phyloP scores from a whole-genome alignment of 2,329 filamentous ascomycete genomes.

The Metarhizium humberi region DNA sequence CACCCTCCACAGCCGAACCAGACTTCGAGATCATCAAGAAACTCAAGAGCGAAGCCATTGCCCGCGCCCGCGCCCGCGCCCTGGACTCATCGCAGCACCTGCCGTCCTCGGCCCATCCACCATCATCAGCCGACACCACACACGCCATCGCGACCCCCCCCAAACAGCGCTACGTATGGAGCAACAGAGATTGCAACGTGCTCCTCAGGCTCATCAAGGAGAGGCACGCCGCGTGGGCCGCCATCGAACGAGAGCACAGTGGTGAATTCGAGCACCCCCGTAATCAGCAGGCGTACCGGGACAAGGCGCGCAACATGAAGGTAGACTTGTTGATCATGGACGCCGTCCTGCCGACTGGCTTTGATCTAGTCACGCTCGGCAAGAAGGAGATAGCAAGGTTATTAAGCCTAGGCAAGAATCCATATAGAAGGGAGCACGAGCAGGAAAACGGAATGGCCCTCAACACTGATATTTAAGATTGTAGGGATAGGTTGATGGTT shows the following conservation, averaged over 20 bases:
- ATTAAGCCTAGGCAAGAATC: constrained; percentile 35
- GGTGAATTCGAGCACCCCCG: constrained; percentile 32
- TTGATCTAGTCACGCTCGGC: constrained; percentile 40
- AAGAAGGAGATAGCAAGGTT: constrained; percentile 38
- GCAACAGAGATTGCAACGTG: constrained; percentile 26
- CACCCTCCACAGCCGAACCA: neutral
- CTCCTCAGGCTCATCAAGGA: constrained; percentile 33
- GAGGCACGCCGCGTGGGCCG: constrained; percentile 19
- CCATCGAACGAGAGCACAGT: constrained; percentile 20
- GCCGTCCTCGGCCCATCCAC: neutral
- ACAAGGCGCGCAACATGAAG: constrained; percentile 50
- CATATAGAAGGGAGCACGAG: constrained; percentile 36
- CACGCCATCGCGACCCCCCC: neutral
- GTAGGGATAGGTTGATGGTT: neutral
- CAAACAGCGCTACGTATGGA: constrained; percentile 30
- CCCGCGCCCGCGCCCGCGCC: neutral
- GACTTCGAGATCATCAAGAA: neutral
- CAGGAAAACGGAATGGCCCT: constrained; percentile 27
- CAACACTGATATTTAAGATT: constrained; percentile 22
- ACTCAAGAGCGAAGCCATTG: neutral
- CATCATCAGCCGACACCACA: constrained; percentile 1
- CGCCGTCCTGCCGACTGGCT: constrained; percentile 32
- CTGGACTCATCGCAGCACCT: neutral
- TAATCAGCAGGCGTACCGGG: constrained; percentile 46
- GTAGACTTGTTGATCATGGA: constrained; percentile 40